Evolutionary conservation across 1,284 basidiomycete species (phyloP), one percentile per base, ranked within the genome.

Genomic region (Moesziomyces sp.): DNA sequence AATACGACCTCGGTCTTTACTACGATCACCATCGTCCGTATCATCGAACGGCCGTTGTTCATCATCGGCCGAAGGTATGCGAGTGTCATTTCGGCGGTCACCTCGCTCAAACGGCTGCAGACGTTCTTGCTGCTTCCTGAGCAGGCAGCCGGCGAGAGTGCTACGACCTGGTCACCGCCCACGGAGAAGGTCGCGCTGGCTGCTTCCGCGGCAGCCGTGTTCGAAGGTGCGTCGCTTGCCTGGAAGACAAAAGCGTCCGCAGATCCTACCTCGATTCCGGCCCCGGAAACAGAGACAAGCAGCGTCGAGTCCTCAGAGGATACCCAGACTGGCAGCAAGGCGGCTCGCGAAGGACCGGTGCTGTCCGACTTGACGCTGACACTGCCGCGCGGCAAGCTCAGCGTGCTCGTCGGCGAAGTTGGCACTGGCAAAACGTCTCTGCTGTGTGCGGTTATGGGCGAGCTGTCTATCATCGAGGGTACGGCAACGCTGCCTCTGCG

Each of bases 1-100:
- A 72, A 40, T 5, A 60, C 71, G 5, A 54, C 47, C 13, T 64
- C 51, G 23, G 58, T 80, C n/a, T 76, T 80, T 53, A 77, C 78
- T 1, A 53, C 65, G 10, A 66, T 80, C 38, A 73, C 74, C 16
- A 61, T 70, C 14, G 13, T 80, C 14, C 49, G 33, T n/a, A 55
- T 80, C n/a, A 52, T 80, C 19, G 63, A 70, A 5, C 28, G 47
- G 18, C 78, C 78, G 4, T 51, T 79, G 13, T 52, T 77, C 14
- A 55, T 58, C 38, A 59, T 80, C n/a, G 73, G 74, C 0, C 68
- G 72, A 35, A 28, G 61, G 1, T 73, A 64, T 38, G 75, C 64
- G 9, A 50, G 40, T 26, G 54, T 79, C 46, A 38, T 78, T 23
- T 56, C 72, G 9, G 75, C 77, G 7, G 35, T 60, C 8, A 68